Base-by-base conservation (phyloP, 306 rosid species). In the Trifolium dubium region DNA sequence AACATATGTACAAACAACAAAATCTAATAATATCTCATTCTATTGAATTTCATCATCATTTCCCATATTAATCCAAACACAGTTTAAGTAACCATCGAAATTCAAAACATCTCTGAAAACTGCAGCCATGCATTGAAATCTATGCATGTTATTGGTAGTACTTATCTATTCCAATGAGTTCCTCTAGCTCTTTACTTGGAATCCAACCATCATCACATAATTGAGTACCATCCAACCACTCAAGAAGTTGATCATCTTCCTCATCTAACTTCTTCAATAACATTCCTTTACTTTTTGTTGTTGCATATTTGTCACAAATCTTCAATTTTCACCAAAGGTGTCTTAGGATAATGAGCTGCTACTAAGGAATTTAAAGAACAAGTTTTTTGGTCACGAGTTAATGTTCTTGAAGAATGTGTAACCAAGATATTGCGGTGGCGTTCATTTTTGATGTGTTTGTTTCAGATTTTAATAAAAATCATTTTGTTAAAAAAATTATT, bases 151-250 rank as follows among this genome's bases (percentile, higher is more conserved):
- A 76, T 54, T 58, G 73, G 51, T 6, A 61, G 4, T 56, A n/a
- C n/a, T n/a, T 34, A 13, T 81, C 40, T 58, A 75, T 11, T 40
- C 70, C 70, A 17, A 19, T 78, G 12, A 80, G 35, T 62, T 79
- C 86, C 60, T 88, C 87, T 0, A 79, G 13, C 71, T 69, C 63
- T 3, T 47, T 55, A 69, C 43, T 61, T 35, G 85, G 85, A 71
- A 79, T 71, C 51, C 78, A 65, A 30, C 77, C 83, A 73, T 82
- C 79, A 58, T 82, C 79, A 47, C 73, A 43, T 28, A 73, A 46
- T 23, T 49, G 53, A 77, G 64, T 41, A 77, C 62, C n/a, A 9
- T 50, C 74, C 56, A 72, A 71, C 77, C 67, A 58, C 6, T 74
- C 76, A 72, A 60, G 44, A 40, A 63, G 70, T 62, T 77, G 34